Percentiles rank a stretch among this genome's conserved stretches.
These are phyloP conservation scores for Cucurbita argyrosperma DNA, from an alignment of 306 rosid genomes.

Conservation along the genomic window DNA sequence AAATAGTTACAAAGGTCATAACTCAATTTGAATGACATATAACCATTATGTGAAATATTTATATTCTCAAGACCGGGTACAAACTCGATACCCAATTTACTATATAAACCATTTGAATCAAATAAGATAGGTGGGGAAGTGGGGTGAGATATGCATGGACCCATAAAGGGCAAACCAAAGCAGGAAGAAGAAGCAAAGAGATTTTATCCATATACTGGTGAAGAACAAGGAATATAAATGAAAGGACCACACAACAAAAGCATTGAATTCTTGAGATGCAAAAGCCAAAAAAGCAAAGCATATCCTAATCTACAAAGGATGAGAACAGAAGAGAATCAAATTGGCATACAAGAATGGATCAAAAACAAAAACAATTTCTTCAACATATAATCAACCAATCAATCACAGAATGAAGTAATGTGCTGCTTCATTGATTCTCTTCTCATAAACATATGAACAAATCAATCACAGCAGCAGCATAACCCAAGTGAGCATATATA, in stretches of 20 bases:
- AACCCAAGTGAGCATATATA: too few species aligned
- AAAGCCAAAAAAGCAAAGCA: slow-evolving; percentile 7
- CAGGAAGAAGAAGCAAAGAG: neutral
- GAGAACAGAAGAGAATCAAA: slow-evolving; percentile 9
- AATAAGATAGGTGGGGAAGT: neutral
- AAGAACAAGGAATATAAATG: neutral
- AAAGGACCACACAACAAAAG: slow-evolving; percentile 14
- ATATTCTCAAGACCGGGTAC: too few species aligned
- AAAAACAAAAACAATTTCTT: neutral
- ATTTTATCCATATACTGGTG: neutral
- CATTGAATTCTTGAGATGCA: slow-evolving; percentile 13
- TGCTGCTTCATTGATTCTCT: too few species aligned
- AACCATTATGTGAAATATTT: too few species aligned
- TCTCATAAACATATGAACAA: too few species aligned
- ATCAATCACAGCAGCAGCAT: too few species aligned
- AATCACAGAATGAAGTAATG: neutral
- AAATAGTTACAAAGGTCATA: too few species aligned
- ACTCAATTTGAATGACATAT: too few species aligned
- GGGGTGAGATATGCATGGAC: neutral
- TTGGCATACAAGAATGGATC: slow-evolving; percentile 13
- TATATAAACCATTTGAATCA: too few species aligned
- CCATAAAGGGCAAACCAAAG: neutral
- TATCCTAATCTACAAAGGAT: slow-evolving; percentile 16
- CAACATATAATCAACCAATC: neutral
- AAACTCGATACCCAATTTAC: too few species aligned